phyloP scores from a whole-genome alignment of 805 yeast genomes.

The Yamadazyma tumulicola region DNA sequence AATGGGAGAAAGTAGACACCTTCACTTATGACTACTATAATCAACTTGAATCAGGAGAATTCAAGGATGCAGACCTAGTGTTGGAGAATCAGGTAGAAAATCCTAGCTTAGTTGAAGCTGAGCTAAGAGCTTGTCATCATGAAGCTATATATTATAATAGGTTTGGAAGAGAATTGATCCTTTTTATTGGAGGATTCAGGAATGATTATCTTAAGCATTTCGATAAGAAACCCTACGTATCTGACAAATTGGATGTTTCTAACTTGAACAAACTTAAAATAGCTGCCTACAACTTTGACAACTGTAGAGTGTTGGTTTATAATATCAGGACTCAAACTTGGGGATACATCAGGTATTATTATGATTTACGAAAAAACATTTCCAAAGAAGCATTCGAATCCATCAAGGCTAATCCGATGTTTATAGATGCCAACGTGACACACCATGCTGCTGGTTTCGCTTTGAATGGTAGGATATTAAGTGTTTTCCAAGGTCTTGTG shows the following conservation, averaged over 20 bases:
- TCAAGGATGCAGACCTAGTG: conserved; percentile 10
- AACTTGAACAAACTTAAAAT: conserved; percentile 28
- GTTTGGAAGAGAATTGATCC: conserved; percentile 31
- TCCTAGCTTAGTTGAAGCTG: conserved; percentile 35
- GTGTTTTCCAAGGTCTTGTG: conserved; percentile 35
- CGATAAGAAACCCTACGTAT: conserved; percentile 26
- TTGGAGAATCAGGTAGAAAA: conserved; percentile 22
- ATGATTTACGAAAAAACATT: conserved; percentile 25
- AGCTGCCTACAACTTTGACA: conserved; percentile 22
- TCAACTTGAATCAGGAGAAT: conserved; percentile 17
- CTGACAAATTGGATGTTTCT: conserved; percentile 33
- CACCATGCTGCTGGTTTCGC: conserved; percentile 30
- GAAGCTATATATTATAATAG: conserved; percentile 30
- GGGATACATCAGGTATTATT: conserved; percentile 34
- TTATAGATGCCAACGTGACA: conserved; percentile 26
- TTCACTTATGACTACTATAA: conserved; percentile 35
- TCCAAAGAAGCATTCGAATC: conserved; percentile 19
- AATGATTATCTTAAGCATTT: conserved; percentile 34
- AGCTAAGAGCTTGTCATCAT: conserved; percentile 41
- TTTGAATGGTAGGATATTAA: conserved; percentile 32
- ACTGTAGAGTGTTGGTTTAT: conserved; percentile 31
- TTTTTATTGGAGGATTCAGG: conserved; percentile 38
- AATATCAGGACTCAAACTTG: conserved; percentile 40
- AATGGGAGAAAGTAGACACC: conserved; percentile 32
- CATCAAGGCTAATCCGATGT: conserved; percentile 16